A percentile compares a stretch with the other conserved stretches of the same genome.
These are phyloP conservation scores for Daldinia caldariorum DNA, from an alignment of 495 filamentous ascomycete species.

Conservation along the genomic window DNA sequence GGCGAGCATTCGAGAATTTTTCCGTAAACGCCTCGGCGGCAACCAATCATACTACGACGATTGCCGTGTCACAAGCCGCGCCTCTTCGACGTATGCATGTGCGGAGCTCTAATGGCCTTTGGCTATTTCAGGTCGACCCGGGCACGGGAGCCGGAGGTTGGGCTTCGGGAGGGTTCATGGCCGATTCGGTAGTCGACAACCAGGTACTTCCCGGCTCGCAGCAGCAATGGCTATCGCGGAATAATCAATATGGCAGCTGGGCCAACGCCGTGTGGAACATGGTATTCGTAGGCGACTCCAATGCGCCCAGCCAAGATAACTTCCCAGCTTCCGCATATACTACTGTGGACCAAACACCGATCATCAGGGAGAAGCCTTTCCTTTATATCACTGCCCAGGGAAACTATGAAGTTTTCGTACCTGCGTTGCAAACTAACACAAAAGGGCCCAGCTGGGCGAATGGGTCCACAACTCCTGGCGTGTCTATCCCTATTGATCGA, in stretches of 20 bases:
- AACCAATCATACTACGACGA: conserved; percentile 49
- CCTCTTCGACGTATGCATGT: conserved; percentile 47
- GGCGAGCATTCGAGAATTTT: conserved; percentile 49
- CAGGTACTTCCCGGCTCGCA: conserved; percentile 47
- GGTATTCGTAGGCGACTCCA: conserved; percentile 46
- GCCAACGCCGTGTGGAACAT: conserved; percentile 50
- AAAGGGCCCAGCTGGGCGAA: conserved; percentile 44
- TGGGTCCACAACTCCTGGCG: conserved; percentile 35
- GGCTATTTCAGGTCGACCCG: conserved; percentile 50
- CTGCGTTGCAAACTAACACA: conserved; percentile 38
- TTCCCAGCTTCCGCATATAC: conserved; percentile 46
- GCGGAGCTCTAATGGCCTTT: conserved; percentile 43
- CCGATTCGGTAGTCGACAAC: conserved; percentile 46
- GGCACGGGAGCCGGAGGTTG: conserved; percentile 46
- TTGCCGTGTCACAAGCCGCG: conserved; percentile 48
- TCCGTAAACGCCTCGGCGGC: conserved; percentile 45
- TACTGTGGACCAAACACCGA: conserved; percentile 40
- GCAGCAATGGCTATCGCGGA: conserved; percentile 49
- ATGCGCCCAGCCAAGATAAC: conserved; percentile 38
- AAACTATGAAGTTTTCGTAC: conserved; percentile 45
- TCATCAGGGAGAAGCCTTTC: conserved; percentile 48
- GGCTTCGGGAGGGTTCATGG: conserved; percentile 50
- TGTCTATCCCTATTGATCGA: conserved; percentile 39
- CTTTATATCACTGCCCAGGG: conserved; percentile 34
- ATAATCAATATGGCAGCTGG: conserved; percentile 49